Percentiles rank a stretch among this genome's conserved stretches.
These are phyloP conservation scores for Amanita pseudoporphyria DNA, from an alignment of 768 basidiomycete species.

Conservation along the genomic window DNA sequence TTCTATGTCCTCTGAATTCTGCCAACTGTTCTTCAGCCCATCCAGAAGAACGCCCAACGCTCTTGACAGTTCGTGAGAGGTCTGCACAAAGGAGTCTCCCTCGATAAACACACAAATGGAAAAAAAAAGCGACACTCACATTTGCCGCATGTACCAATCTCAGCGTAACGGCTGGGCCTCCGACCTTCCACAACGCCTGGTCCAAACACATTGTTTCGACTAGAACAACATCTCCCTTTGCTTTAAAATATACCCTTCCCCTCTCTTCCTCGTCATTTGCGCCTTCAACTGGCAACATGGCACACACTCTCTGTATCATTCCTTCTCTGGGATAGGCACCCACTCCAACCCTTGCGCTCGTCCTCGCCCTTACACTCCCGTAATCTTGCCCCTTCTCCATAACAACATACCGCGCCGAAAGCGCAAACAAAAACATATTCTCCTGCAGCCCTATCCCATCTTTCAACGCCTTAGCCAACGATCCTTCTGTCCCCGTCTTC, in stretches of 20 bases:
- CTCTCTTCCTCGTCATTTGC: slow-evolving; percentile 5
- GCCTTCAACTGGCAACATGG: not conserved
- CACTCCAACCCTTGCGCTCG: no score
- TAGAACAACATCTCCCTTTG: slow-evolving; percentile 46
- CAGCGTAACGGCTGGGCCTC: slow-evolving; percentile 68
- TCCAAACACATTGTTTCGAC: slow-evolving; percentile 62
- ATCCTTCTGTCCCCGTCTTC: not conserved
- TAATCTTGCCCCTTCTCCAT: not conserved
- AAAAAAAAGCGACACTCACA: slow-evolving; percentile 24
- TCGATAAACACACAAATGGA: not conserved
- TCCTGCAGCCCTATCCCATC: slow-evolving; percentile 31
- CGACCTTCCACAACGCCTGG: slow-evolving; percentile 70
- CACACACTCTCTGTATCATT: slow-evolving; percentile 3
- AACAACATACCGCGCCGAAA: slow-evolving; percentile 20
- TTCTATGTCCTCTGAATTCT: slow-evolving; percentile 94
- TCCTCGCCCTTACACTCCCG: no score
- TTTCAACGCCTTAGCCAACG: slow-evolving; percentile 8
- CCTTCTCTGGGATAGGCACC: not conserved
- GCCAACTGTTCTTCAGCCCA: slow-evolving; percentile 77
- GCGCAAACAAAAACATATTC: slow-evolving; percentile 28
- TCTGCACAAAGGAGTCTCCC: slow-evolving; percentile 29
- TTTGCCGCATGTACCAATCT: slow-evolving; percentile 68
- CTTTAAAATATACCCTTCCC: slow-evolving; percentile 13
- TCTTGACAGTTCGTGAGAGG: slow-evolving; percentile 65
- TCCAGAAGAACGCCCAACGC: slow-evolving; percentile 68